These are phyloP conservation scores for Sugiyamaella japonica DNA, from an alignment of 1,139 yeast genomes.

Conservation along the genomic window DNA sequence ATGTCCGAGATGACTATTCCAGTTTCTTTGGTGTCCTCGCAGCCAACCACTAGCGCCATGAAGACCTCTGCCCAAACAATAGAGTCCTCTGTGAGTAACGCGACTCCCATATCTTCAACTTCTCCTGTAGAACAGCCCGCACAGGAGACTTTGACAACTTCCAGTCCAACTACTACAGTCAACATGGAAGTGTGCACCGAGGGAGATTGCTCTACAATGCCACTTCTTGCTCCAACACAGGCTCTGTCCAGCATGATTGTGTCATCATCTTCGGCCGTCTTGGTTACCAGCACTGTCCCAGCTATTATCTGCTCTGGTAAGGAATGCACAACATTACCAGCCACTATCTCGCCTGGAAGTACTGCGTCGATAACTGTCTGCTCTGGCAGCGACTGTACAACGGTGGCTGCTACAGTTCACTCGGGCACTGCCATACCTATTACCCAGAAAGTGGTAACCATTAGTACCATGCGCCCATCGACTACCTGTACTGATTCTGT, in stretches of 20 bases:
- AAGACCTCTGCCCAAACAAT: no score
- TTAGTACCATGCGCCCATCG: conserved; percentile 20
- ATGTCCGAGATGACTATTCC: neutral
- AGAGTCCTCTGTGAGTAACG: neutral
- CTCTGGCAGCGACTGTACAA: conserved; percentile 12
- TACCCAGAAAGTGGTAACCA: conserved; percentile 15
- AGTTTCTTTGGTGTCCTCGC: neutral
- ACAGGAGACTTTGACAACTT: neutral
- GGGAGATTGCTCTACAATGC: conserved; percentile 18
- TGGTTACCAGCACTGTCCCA: conserved; percentile 11
- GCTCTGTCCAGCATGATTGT: neutral
- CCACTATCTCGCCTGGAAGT: conserved; percentile 13
- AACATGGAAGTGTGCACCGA: conserved; percentile 20
- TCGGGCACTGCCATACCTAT: conserved; percentile 16
- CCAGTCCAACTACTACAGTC: conserved; percentile 15
- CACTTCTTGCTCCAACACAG: conserved; percentile 17
- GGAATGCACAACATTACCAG: conserved; percentile 16
- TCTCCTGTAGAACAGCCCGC: neutral
- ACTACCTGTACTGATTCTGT: conserved; percentile 19
- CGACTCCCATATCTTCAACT: neutral
- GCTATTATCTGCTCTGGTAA: conserved; percentile 17
- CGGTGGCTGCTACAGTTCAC: conserved; percentile 16
- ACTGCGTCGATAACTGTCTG: conserved; percentile 16
- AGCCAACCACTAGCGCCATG: neutral
- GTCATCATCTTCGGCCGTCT: neutral